Evolutionary conservation across 768 basidiomycete species (phyloP).

Genomic region (Pisolithus tinctorius): DNA sequence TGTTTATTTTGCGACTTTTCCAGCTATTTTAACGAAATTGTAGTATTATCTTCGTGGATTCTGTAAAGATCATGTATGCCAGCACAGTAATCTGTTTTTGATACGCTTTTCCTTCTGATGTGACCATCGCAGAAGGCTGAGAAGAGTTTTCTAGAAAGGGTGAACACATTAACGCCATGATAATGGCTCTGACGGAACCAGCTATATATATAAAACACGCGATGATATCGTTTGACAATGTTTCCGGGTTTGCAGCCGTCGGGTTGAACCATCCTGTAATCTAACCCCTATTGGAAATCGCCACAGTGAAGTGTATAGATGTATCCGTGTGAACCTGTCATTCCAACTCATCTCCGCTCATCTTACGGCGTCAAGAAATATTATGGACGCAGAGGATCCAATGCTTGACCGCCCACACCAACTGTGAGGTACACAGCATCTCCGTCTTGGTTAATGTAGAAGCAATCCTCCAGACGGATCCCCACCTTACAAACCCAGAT

Average conservation of each 20-base stretch:
- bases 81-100: background rate
- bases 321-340: background rate
- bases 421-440: conserved; percentile 52
- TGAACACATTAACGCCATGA: too few species aligned
- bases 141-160: too few species aligned
- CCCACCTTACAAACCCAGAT: conserved; percentile 46
- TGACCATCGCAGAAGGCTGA: too few species aligned
- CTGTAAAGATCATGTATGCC: conserved; percentile 15
- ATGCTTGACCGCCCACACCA: conserved; percentile 55
- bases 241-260: too few species aligned
- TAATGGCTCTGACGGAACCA: too few species aligned
- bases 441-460: conserved; percentile 56
- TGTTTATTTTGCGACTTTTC: background rate
- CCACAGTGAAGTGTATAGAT: background rate
- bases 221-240: too few species aligned
- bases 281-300: background rate
- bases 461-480: conserved; percentile 80
- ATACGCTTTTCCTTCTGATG: too few species aligned
- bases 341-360: conserved; percentile 16
- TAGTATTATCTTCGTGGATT: conserved; percentile 23
- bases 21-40: conserved; percentile 10
- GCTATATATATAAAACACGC: too few species aligned
- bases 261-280: background rate
- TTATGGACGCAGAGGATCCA: conserved; percentile 29
- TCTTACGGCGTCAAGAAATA: conserved; percentile 9